Evolutionary conservation across 192 early-diverging fungal species (phyloP), one percentile per base, ranked within the genome.

Genomic region (Radiomyces spectabilis): DNA sequence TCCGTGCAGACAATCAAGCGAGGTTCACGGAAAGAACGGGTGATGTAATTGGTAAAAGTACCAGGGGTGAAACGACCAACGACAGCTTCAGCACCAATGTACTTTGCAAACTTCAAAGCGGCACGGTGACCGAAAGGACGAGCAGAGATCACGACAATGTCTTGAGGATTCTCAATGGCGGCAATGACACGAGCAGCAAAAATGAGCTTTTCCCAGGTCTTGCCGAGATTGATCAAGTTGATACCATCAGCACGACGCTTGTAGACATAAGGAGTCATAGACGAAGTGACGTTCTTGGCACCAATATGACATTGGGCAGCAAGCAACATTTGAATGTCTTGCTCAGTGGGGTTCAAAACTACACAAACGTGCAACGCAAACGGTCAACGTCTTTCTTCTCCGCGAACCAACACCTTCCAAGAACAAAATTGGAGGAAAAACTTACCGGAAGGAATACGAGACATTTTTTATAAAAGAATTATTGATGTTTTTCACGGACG

Each of bases 31-130:
- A 98, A 99, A 61, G 93, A 84, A 65, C 92, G 89, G 69, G 97
- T 99, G 77, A 97, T 99, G 86, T 99, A 99, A 84, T 99, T 99
- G 74, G 97, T 99, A 82, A 99, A 98, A 80, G 94, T 98, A 86
- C 97, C 97, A 59, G 97, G 97, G 66, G 97, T 99, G 90, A 99
- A 99, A 75, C 95, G 91, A 75, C 97, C 97, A 48, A 94, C 95
- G 58, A 99, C 92, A 68, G 95, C 94, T 80, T 97, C 91, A 59
- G 94, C 92, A 63, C 94, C 94, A 68, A 94, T 99, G 89, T 97
- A 89, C 62, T 86, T 86, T 51, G 93, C 97, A 76, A 86, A 99
- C 88, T 99, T 99, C 54, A 96, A 83, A 58, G 90, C 93, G 51
- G 94, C 97, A 79, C 97, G 91, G 83, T 98, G 97, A 64, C 95